Evolutionary conservation across 1,284 basidiomycete species (phyloP).

Genomic region (Phellopilus nigrolimitatus): DNA sequence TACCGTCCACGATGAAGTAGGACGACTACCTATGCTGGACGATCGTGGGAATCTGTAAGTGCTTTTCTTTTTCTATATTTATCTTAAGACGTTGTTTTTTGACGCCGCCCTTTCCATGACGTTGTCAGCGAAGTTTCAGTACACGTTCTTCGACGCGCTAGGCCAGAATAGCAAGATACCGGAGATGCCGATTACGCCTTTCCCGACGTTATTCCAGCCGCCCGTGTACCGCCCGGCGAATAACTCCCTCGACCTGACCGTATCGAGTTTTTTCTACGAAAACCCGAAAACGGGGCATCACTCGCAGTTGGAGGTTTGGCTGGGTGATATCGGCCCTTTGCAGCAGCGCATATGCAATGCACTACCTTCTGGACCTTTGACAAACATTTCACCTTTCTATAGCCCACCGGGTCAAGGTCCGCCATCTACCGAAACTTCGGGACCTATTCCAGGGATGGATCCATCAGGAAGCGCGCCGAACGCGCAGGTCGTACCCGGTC

Average conservation of each 20-base stretch:
- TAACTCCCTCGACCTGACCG: slow-evolving; percentile 76
- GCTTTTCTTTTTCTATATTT: background rate
- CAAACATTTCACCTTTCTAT: slow-evolving; percentile 50
- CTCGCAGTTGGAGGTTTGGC: slow-evolving; percentile 80
- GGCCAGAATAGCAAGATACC: slow-evolving; percentile 73
- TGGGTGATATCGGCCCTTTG: slow-evolving; percentile 85
- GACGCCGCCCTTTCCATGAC: slow-evolving; percentile 24
- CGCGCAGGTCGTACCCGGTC: slow-evolving; percentile 29
- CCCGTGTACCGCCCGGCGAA: slow-evolving; percentile 69
- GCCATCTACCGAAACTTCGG: slow-evolving; percentile 19
- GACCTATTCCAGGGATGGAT: slow-evolving; percentile 5
- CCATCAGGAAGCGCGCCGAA: background rate
- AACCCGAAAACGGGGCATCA: slow-evolving; percentile 59
- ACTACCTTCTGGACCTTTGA: slow-evolving; percentile 58
- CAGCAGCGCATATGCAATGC: slow-evolving; percentile 66
- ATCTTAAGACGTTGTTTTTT: slow-evolving; percentile 19
- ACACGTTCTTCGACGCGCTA: slow-evolving; percentile 90
- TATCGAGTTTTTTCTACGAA: slow-evolving; percentile 80
- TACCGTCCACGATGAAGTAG: slow-evolving; percentile 75
- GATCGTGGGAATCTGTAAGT: slow-evolving; percentile 90
- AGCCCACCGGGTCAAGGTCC: slow-evolving; percentile 16
- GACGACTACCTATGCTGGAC: slow-evolving; percentile 96
- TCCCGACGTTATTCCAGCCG: slow-evolving; percentile 80
- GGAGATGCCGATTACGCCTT: slow-evolving; percentile 78
- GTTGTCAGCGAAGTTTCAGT: slow-evolving; percentile 77